A percentile compares a stretch with the other conserved stretches of the same genome.
phyloP scores from a whole-genome alignment of 1,284 basidiomycete species.

The Boletus calvinii region DNA sequence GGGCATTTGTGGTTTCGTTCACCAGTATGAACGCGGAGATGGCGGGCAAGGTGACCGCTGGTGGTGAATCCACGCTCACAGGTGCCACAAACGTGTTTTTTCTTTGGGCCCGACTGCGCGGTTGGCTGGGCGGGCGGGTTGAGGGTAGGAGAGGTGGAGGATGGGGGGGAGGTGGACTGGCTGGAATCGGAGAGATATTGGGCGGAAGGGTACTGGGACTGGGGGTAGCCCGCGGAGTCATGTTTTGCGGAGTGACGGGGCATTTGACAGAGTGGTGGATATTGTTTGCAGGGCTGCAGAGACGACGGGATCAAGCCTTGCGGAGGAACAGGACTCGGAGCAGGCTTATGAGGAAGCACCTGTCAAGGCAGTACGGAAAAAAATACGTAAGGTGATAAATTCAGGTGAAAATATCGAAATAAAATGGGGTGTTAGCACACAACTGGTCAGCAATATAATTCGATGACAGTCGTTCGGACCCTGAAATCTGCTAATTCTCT shows the following conservation, averaged over 20 bases:
- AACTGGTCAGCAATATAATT: constrained; percentile 27
- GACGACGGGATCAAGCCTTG: constrained; percentile 29
- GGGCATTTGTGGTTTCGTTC: constrained; percentile 80
- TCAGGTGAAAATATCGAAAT: constrained; percentile 28
- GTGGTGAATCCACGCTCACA: constrained; percentile 79
- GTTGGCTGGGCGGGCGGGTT: background rate
- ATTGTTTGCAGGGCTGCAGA: constrained; percentile 29
- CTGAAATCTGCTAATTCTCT: constrained; percentile 32
- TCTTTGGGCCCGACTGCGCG: constrained; percentile 37
- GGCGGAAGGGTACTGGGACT: constrained; percentile 23
- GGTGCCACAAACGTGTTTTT: constrained; percentile 62
- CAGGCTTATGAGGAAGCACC: constrained; percentile 35
- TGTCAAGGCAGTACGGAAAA: constrained; percentile 37
- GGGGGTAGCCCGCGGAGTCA: constrained; percentile 19
- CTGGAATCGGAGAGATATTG: constrained; percentile 30
- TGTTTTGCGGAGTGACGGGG: constrained; percentile 33
- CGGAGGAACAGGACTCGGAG: constrained; percentile 28
- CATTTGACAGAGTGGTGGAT: constrained; percentile 21
- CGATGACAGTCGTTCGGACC: constrained; percentile 32
- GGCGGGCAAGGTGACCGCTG: constrained; percentile 79
- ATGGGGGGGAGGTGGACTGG: constrained; percentile 24
- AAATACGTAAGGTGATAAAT: constrained; percentile 33
- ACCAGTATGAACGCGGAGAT: constrained; percentile 80
- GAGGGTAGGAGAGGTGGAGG: constrained; percentile 18
- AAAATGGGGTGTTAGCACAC: constrained; percentile 20